phyloP scores from a whole-genome alignment of 75 land plant species.

The Cunninghamia lanceolata region DNA sequence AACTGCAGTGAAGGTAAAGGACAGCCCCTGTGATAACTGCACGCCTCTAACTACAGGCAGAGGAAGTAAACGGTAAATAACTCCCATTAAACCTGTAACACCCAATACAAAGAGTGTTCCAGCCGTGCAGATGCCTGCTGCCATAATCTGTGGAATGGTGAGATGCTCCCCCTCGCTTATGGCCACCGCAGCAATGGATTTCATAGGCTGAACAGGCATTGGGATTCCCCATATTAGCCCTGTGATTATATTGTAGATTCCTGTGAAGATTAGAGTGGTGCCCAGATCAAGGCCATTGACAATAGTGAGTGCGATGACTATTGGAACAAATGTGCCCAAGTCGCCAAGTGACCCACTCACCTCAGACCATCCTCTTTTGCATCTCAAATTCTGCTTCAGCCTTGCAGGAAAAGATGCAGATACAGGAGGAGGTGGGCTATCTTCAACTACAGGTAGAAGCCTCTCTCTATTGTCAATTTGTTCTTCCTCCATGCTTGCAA shows the following conservation, averaged over 20 bases:
- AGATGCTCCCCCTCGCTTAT: conserved; percentile 37
- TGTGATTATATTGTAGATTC: conserved; percentile 72
- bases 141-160: conserved; percentile 77
- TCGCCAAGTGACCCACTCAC: conserved; percentile 84
- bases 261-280: conserved; percentile 79
- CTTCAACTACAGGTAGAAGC: neutral
- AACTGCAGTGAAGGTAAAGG: conserved; percentile 74
- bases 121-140: conserved; percentile 71
- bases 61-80: conserved; percentile 54
- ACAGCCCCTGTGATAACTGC: conserved; percentile 85
- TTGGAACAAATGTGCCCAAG: conserved; percentile 85
- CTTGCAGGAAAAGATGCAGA: neutral
- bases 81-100: conserved; percentile 61
- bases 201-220: conserved; percentile 97
- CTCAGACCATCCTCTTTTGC: conserved; percentile 45
- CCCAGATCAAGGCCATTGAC: conserved; percentile 70
- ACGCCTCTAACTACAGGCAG: conserved; percentile 77
- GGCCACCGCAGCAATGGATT: conserved; percentile 84
- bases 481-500: conserved; percentile 1
- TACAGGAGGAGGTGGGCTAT: neutral
- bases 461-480: neutral
- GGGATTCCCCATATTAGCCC: conserved; percentile 80
- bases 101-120: conserved; percentile 57
- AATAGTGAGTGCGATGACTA: conserved; percentile 66
- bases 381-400: neutral